Evolutionary conservation across 495 filamentous ascomycete genomes (phyloP).

Genomic region (Neohortaea acidophila): DNA sequence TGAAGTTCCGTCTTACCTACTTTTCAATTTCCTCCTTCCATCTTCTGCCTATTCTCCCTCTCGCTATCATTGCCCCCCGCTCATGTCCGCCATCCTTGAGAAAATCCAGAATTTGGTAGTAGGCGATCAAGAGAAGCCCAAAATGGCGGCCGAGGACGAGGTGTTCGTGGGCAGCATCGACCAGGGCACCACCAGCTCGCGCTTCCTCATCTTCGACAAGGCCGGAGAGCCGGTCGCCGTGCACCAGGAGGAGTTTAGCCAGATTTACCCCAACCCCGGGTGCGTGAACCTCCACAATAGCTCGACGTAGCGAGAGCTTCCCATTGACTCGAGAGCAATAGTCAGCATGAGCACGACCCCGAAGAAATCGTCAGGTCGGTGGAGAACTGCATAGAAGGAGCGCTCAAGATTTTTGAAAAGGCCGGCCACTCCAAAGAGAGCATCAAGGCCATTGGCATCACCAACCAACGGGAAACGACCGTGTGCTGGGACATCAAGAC

Average conservation of each 20-base stretch:
- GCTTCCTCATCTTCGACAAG: constrained; percentile 83
- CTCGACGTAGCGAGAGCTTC: neutral
- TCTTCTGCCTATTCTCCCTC: too few relatives aligned
- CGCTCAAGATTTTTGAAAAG: constrained; percentile 15
- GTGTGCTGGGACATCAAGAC: constrained; percentile 82
- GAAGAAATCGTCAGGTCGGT: constrained; percentile 64
- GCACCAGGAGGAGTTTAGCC: constrained; percentile 84
- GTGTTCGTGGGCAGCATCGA: constrained; percentile 66
- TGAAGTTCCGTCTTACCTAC: too few relatives aligned
- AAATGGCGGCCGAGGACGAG: constrained; percentile 10
- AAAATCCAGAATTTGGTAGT: constrained; percentile 4
- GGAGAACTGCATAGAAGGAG: constrained; percentile 53
- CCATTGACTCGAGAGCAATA: constrained; percentile 31
- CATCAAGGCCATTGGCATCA: constrained; percentile 81
- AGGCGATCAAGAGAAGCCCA: neutral
- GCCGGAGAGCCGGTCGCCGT: constrained; percentile 64
- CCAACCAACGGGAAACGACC: constrained; percentile 87
- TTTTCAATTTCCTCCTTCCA: too few relatives aligned
- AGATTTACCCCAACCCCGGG: constrained; percentile 81
- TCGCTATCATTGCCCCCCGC: too few relatives aligned
- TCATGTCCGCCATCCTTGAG: constrained; percentile 6
- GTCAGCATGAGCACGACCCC: constrained; percentile 93
- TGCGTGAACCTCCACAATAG: constrained; percentile 31
- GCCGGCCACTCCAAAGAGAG: constrained; percentile 50
- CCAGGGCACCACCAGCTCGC: constrained; percentile 82